These are phyloP conservation scores for Rusavskia elegans DNA, from an alignment of 495 filamentous ascomycete species.

Conservation along the genomic window DNA sequence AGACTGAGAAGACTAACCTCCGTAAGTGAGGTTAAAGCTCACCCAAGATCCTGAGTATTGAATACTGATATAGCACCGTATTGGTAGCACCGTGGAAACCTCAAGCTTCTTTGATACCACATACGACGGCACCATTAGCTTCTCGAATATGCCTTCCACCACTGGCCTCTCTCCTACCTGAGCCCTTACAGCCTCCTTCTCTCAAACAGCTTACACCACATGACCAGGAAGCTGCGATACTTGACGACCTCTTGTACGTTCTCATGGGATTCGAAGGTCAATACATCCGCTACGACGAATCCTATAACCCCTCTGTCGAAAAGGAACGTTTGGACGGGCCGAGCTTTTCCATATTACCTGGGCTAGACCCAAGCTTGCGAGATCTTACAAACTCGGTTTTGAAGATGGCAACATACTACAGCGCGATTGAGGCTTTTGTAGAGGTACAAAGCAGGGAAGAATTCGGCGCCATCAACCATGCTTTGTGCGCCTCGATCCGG, in stretches of 20 bases:
- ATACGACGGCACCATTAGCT: constrained; percentile 79
- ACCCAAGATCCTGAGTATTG: neutral
- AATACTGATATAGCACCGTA: constrained; percentile 11
- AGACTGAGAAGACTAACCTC: constrained; percentile 22
- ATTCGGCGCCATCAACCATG: constrained; percentile 92
- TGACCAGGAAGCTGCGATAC: constrained; percentile 66
- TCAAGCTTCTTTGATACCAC: constrained; percentile 61
- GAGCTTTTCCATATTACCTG: constrained; percentile 58
- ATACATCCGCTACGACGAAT: constrained; percentile 72
- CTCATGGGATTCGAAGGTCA: constrained; percentile 99
- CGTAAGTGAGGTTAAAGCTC: constrained; percentile 14
- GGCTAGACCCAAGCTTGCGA: constrained; percentile 78
- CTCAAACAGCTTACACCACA: constrained; percentile 59
- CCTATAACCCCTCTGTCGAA: constrained; percentile 69
- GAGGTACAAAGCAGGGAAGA: constrained; percentile 88
- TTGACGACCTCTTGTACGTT: constrained; percentile 84
- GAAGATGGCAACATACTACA: constrained; percentile 90
- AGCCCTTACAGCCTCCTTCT: constrained; percentile 50
- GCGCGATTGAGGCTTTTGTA: constrained; percentile 78
- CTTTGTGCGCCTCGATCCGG: constrained; percentile 80
- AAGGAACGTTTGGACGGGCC: constrained; percentile 76
- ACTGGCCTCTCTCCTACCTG: constrained; percentile 54
- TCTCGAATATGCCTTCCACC: constrained; percentile 75
- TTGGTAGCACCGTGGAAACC: constrained; percentile 59
- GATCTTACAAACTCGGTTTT: constrained; percentile 79